phyloP scores from a whole-genome alignment of 176 grass and related monocot genomes.

The Luzula sylvatica region DNA sequence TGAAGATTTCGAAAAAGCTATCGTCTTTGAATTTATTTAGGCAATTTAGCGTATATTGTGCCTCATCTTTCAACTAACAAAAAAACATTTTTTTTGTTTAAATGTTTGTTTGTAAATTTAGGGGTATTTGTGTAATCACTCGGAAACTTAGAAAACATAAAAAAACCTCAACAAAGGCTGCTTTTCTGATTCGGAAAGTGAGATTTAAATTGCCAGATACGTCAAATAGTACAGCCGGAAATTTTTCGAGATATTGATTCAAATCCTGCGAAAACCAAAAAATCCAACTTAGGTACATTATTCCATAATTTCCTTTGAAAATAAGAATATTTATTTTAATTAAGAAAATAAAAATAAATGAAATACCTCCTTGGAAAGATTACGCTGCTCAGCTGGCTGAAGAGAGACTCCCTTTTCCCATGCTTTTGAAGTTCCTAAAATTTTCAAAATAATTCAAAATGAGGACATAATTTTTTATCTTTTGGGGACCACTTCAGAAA shows the following conservation, averaged over 20 bases:
- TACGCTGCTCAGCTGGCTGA: slow-evolving; percentile 43
- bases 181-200: slow-evolving; percentile 52
- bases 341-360: neutral
- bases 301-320: too few species aligned
- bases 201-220: slow-evolving; percentile 70
- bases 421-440: slow-evolving; percentile 59
- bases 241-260: slow-evolving; percentile 45
- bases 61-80: slow-evolving; percentile 78
- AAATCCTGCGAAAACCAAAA: slow-evolving; percentile 43
- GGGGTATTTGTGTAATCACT: too few species aligned
- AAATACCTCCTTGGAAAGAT: slow-evolving; percentile 60
- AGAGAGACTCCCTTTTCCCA: slow-evolving; percentile 61
- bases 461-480: neutral
- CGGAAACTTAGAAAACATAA: too few species aligned
- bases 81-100: too few species aligned
- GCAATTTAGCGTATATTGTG: slow-evolving; percentile 46
- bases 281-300: slow-evolving; percentile 10
- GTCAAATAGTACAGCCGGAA: slow-evolving; percentile 54
- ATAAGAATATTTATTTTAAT: neutral
- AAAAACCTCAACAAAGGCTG: slow-evolving; percentile 68
- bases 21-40: slow-evolving; percentile 56
- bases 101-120: too few species aligned
- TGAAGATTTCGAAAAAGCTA: slow-evolving; percentile 89
- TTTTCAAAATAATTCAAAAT: slow-evolving; percentile 18
- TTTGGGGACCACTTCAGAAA: too few species aligned